Evolutionary conservation across 2,329 filamentous ascomycete genomes (phyloP).

Genomic region (Botrytis fragariae): DNA sequence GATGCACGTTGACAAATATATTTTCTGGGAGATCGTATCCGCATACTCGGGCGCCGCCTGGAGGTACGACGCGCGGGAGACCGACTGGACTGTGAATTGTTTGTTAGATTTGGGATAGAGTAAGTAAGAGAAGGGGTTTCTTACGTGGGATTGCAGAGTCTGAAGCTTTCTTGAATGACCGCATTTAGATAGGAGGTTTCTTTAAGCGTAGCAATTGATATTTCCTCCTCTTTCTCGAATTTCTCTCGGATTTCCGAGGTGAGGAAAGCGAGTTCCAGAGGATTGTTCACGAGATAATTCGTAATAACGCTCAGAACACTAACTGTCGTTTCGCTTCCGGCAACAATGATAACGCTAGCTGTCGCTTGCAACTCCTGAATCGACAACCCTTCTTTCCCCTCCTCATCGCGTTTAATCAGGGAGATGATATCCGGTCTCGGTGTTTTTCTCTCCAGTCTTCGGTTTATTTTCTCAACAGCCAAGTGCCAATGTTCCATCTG

Average conservation of each 20-base stretch:
- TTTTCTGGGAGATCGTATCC: neutral
- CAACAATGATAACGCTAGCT: neutral
- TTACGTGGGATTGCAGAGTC: conserved; percentile 38
- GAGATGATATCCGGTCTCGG: neutral
- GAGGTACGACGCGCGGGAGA: neutral
- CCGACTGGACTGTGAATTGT: neutral
- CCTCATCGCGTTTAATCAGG: neutral
- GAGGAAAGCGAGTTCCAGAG: neutral
- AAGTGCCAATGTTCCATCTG: neutral
- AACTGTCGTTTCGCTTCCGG: conserved; percentile 6
- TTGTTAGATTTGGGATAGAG: neutral
- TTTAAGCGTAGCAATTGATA: neutral
- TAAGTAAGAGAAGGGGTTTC: neutral
- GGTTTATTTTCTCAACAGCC: neutral
- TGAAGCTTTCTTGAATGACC: conserved; percentile 44
- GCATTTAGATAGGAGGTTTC: conserved; percentile 43
- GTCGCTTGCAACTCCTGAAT: conserved; percentile 5
- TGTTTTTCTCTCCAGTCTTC: neutral
- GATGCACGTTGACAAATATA: neutral
- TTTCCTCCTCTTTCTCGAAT: neutral
- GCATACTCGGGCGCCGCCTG: neutral
- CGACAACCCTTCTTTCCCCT: neutral
- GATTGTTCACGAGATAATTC: neutral
- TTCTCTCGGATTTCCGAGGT: neutral
- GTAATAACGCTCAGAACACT: neutral